These are phyloP conservation scores for Jaltomata sinuosa DNA, from an alignment of 257 asterid species.

Conservation along the genomic window DNA sequence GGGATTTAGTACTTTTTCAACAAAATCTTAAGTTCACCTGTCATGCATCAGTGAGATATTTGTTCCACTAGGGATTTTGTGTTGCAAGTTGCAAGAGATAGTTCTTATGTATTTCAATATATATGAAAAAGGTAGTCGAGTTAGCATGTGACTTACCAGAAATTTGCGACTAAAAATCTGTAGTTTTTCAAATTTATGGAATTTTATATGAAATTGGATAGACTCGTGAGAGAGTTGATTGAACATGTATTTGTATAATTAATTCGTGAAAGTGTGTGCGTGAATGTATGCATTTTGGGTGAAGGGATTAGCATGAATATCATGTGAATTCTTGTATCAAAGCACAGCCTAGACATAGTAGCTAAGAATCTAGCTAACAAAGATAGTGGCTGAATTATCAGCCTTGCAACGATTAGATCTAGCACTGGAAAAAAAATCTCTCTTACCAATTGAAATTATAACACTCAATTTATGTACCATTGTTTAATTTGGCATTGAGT, in stretches of 20 bases:
- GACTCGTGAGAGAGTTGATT: slow-evolving; percentile 6
- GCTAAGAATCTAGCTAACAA: not conserved
- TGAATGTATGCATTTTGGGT: not conserved
- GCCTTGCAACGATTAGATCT: not conserved
- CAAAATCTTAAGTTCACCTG: slow-evolving; percentile 15
- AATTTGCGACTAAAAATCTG: not conserved
- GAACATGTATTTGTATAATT: not conserved
- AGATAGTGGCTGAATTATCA: not conserved
- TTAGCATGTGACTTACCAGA: not conserved
- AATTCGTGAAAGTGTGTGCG: not conserved
- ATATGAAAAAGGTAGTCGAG: not conserved
- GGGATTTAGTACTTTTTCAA: not conserved
- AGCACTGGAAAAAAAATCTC: not conserved
- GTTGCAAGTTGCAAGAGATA: slow-evolving; percentile 13
- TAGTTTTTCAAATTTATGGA: not conserved
- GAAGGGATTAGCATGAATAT: slow-evolving; percentile 1
- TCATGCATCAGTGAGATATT: slow-evolving; percentile 21
- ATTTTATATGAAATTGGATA: not conserved
- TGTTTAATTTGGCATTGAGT: not conserved
- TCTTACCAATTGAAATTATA: not conserved
- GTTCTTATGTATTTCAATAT: not conserved
- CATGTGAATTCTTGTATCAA: slow-evolving; percentile 9
- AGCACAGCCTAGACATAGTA: not conserved
- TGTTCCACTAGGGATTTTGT: slow-evolving; percentile 15
- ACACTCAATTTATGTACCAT: not conserved